These are phyloP conservation scores for Mucor irregularis DNA, from an alignment of 371 early-diverging fungal genomes.

Conservation along the genomic window DNA sequence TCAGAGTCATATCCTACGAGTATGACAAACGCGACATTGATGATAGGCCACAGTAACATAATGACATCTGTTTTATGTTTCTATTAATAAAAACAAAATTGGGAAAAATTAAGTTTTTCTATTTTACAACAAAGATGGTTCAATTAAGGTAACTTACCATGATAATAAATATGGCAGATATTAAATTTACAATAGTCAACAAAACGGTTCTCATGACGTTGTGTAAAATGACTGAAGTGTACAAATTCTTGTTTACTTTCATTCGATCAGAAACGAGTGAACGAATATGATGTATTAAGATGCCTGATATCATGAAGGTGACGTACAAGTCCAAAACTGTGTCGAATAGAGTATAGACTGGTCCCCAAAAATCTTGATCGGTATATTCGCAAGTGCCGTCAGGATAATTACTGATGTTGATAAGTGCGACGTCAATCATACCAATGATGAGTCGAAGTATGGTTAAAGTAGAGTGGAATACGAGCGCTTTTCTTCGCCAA, in stretches of 20 bases:
- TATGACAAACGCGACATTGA: slow-evolving; percentile 33
- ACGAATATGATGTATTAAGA: slow-evolving; percentile 34
- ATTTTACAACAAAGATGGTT: background rate
- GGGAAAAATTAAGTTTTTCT: background rate
- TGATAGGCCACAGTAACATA: slow-evolving; percentile 44
- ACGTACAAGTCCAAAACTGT: slow-evolving; percentile 44
- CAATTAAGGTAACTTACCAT: slow-evolving; percentile 19
- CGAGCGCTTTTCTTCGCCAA: slow-evolving; percentile 6
- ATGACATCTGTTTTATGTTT: slow-evolving; percentile 12
- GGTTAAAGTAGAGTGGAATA: slow-evolving; percentile 12
- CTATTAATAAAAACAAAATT: background rate
- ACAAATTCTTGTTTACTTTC: slow-evolving; percentile 26
- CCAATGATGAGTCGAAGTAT: slow-evolving; percentile 27
- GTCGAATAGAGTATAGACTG: slow-evolving; percentile 44
- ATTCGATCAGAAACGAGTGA: slow-evolving; percentile 20
- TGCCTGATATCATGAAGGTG: slow-evolving; percentile 30
- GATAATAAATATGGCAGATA: slow-evolving; percentile 38
- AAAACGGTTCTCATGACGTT: slow-evolving; percentile 36
- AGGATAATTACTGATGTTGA: slow-evolving; percentile 8
- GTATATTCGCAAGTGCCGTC: slow-evolving; percentile 29
- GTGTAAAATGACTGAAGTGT: slow-evolving; percentile 34
- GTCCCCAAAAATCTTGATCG: slow-evolving; percentile 40
- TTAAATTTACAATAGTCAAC: slow-evolving; percentile 34
- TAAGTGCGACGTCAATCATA: slow-evolving; percentile 27
- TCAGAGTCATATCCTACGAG: slow-evolving; percentile 49